These are phyloP conservation scores for Ilyonectria mors-panacis DNA, from an alignment of 2,329 filamentous ascomycete species.

Conservation along the genomic window DNA sequence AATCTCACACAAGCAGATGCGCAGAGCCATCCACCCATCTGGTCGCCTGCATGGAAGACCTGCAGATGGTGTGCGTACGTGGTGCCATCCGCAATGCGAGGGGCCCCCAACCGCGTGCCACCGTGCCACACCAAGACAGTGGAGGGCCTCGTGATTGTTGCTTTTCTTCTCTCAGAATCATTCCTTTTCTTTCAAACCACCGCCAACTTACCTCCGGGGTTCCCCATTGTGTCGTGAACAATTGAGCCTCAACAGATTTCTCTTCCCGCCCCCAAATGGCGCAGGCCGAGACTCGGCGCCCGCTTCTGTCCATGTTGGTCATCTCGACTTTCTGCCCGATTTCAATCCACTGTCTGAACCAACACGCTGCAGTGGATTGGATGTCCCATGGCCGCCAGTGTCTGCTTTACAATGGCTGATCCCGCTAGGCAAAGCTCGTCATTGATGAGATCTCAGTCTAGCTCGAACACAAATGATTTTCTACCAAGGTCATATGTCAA, in stretches of 20 bases:
- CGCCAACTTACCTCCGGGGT: neutral
- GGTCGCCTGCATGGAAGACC: neutral
- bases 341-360: neutral
- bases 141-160: neutral
- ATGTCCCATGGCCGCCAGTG: neutral
- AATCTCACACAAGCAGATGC: neutral
- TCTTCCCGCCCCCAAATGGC: neutral
- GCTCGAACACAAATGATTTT: neutral
- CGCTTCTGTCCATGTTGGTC: neutral
- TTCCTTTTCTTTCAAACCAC: neutral
- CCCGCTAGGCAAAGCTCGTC: neutral
- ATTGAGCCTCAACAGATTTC: neutral
- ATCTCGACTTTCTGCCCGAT: neutral
- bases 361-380: neutral
- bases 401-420: neutral
- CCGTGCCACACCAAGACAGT: neutral
- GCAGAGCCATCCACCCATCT: neutral
- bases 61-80: conserved; percentile 5
- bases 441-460: neutral
- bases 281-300: neutral
- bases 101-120: neutral
- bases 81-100: neutral
- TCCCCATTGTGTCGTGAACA: neutral
- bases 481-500: too few relatives aligned
- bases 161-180: neutral